A percentile compares a stretch with the other conserved stretches of the same genome.
These are phyloP conservation scores for Backusella liffmaniae DNA, from an alignment of 192 early-diverging fungal species.

Conservation along the genomic window DNA sequence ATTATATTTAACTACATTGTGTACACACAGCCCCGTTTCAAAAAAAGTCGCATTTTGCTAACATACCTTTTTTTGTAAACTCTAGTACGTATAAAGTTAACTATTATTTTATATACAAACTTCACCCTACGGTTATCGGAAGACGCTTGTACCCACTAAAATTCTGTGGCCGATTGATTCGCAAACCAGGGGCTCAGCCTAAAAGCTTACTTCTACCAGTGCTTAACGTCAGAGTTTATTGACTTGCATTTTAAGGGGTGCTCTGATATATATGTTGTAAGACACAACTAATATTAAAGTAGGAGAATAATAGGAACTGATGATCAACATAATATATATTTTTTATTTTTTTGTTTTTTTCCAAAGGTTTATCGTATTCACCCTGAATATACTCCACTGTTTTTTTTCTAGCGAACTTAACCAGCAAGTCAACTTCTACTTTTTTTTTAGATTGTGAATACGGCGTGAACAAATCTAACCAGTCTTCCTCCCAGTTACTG, in stretches of 20 bases:
- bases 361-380: background rate
- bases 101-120: background rate
- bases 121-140: background rate
- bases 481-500: too few relatives aligned
- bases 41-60: background rate
- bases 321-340: too few relatives aligned
- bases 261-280: background rate
- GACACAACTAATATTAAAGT: background rate
- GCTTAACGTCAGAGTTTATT: background rate
- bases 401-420: background rate
- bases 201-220: background rate
- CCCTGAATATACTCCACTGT: background rate
- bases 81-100: background rate
- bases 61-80: background rate
- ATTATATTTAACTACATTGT: background rate
- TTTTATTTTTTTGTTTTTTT: background rate
- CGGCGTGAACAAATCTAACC: too few relatives aligned
- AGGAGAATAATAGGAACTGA: background rate
- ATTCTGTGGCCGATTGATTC: background rate
- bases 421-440: too few relatives aligned
- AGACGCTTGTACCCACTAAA: background rate
- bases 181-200: background rate
- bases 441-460: too few relatives aligned
- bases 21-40: background rate
- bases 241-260: background rate